These are phyloP conservation scores for Cercophora samala DNA, from an alignment of 495 filamentous ascomycete genomes.

Conservation along the genomic window DNA sequence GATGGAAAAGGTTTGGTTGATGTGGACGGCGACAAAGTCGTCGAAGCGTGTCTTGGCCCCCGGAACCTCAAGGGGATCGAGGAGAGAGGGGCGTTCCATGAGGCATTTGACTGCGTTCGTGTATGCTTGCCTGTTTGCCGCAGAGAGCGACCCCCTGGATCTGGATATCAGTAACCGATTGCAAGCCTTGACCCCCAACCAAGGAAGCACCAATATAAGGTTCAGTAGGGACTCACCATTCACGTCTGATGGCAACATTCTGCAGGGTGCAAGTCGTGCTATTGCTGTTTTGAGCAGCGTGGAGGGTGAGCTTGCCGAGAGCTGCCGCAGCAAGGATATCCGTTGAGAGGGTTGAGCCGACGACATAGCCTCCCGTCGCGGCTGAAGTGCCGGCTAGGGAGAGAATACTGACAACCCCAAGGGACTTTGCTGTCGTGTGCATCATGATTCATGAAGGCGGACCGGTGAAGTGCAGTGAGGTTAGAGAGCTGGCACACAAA, in stretches of 20 bases:
- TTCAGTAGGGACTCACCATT: neutral
- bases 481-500: no score
- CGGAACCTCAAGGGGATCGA: constrained; percentile 29
- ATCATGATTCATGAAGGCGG: no score
- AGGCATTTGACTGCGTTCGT: constrained; percentile 59
- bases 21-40: constrained; percentile 64
- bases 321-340: neutral
- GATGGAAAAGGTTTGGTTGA: constrained; percentile 57
- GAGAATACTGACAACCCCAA: no score
- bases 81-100: constrained; percentile 50
- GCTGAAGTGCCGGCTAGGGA: neutral
- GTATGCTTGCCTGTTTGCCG: constrained; percentile 35
- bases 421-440: no score
- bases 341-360: neutral
- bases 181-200: no score
- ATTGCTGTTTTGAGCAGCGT: neutral
- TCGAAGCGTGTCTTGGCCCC: constrained; percentile 48
- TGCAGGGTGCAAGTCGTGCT: neutral
- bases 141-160: neutral
- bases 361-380: neutral
- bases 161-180: neutral
- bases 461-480: no score
- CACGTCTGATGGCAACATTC: neutral
- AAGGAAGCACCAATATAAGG: no score
- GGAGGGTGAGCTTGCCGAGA: neutral